phyloP scores from a whole-genome alignment of 352 stramenopile species.

The Phytophthora cryptogea region DNA sequence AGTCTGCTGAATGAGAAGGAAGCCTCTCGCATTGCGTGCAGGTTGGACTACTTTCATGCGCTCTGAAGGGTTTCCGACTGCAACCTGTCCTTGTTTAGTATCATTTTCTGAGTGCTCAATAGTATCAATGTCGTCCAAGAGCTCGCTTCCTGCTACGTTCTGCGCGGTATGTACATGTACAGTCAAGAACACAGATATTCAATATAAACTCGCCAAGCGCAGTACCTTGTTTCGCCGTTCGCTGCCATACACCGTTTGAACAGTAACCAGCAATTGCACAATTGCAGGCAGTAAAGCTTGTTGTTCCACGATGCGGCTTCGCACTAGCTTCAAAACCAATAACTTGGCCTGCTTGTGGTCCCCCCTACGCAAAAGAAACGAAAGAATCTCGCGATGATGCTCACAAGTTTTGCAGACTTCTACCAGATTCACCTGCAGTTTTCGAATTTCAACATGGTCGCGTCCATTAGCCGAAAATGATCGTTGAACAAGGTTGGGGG shows the following conservation, averaged over 20 bases:
- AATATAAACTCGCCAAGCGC: conserved; percentile 37
- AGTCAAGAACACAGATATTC: conserved; percentile 3
- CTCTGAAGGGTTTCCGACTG: background rate
- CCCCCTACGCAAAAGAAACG: conserved; percentile 65
- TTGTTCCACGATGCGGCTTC: conserved; percentile 61
- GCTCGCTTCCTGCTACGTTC: conserved; percentile 9
- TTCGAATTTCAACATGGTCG: conserved; percentile 61
- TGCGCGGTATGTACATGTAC: conserved; percentile 6
- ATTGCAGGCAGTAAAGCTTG: conserved; percentile 38
- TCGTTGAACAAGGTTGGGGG: conserved; percentile 63
- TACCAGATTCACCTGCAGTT: conserved; percentile 67
- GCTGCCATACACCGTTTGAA: conserved; percentile 50
- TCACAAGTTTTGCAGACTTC: conserved; percentile 64
- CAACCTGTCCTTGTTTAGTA: background rate
- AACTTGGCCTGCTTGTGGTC: conserved; percentile 51
- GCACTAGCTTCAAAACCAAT: conserved; percentile 57
- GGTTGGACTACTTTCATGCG: background rate
- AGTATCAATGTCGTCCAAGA: background rate
- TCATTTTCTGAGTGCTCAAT: background rate
- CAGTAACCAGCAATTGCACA: conserved; percentile 39
- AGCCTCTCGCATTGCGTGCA: conserved; percentile 46
- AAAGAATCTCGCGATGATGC: conserved; percentile 63
- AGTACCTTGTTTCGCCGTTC: conserved; percentile 40
- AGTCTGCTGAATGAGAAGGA: conserved; percentile 55
- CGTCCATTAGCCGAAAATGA: conserved; percentile 34